Evolutionary conservation across 805 yeast species (phyloP).

Genomic region (Kuraishia borneana): DNA sequence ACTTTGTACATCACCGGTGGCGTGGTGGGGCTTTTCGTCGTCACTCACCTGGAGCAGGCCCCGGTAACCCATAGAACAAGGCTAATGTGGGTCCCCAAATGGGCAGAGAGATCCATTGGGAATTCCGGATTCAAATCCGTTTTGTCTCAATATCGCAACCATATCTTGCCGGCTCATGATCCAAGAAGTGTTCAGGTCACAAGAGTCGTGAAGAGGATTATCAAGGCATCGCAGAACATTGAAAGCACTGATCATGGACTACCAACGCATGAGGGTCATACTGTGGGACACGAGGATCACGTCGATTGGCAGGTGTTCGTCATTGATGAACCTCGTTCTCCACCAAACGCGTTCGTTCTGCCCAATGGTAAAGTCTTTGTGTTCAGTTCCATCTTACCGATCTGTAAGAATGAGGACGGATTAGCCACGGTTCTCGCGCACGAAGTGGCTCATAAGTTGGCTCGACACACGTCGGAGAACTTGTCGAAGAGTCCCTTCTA

Average conservation of each 20-base stretch:
- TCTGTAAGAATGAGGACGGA: slow-evolving; percentile 78
- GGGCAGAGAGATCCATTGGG: slow-evolving; percentile 55
- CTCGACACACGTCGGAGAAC: slow-evolving; percentile 83
- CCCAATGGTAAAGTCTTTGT: slow-evolving; percentile 97
- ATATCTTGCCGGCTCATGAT: slow-evolving; percentile 50
- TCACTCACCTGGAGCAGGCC: slow-evolving; percentile 59
- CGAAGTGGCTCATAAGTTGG: slow-evolving; percentile 89
- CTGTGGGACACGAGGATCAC: slow-evolving; percentile 7
- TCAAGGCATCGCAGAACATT: slow-evolving; percentile 39
- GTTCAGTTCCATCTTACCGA: slow-evolving; percentile 63
- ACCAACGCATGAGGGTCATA: background rate
- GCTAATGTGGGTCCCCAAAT: slow-evolving; percentile 59
- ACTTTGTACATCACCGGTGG: slow-evolving; percentile 21
- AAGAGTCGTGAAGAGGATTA: slow-evolving; percentile 52
- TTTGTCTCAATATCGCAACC: slow-evolving; percentile 36
- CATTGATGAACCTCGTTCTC: slow-evolving; percentile 61
- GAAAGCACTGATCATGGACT: slow-evolving; percentile 7
- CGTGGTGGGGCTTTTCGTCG: slow-evolving; percentile 24
- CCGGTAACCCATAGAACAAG: slow-evolving; percentile 70
- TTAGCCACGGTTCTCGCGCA: slow-evolving; percentile 92
- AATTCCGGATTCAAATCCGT: slow-evolving; percentile 52
- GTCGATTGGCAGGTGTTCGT: slow-evolving; percentile 74
- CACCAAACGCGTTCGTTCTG: slow-evolving; percentile 94
- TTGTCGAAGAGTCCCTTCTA: slow-evolving; percentile 69
- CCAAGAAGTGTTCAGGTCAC: slow-evolving; percentile 48